Evolutionary conservation across 768 basidiomycete genomes (phyloP), one percentile per base, ranked within the genome.

Genomic region (Hericium erinaceus): DNA sequence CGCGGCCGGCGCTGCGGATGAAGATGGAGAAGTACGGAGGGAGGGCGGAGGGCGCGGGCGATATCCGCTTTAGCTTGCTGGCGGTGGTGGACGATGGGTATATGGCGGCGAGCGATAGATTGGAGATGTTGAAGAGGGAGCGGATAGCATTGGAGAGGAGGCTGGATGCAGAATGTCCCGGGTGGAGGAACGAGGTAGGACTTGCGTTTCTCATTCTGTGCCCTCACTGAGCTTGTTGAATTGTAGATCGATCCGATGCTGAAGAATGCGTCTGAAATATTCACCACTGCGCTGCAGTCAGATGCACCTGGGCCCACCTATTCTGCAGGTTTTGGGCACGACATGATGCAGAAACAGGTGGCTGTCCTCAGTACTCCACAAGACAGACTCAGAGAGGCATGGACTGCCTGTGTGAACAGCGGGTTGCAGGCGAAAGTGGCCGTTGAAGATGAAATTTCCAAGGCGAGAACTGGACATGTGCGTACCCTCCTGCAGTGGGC

Each of bases 11-110:
- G 15, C 69, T 86, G 54, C 71, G 78, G 39, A 74, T 78, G 70
- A 83, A 83, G 65, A 85, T 85, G 82, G 74, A 76, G 60, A 77
- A 78, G 60, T 80, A 79, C 59, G 78, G 79, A 28, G 78, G 77
- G 6, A 73, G 71, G 2, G 74, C 70, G 9, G 72, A 70, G 37
- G 75, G 72, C 20, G 64, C 46, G 39, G 57, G 39, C 38, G 66
- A 82, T 57, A 83, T 84, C 56, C 74, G 78, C 11, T 84, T 83
- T 67, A 83, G 77, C 64, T 71, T 86, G 39, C 76, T 86, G 16
- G 84, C 84, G 2, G 71, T 86, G 59, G 81, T 82, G 40, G 77
- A 81, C 57, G 80, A 78, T 44, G 39, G 68, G 40, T 83, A 77
- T 62, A 66, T 75, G 56, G 68, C 68, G 52, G 74, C 74, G 9